phyloP scores from a whole-genome alignment of 345 rosid genomes.

The Isatis tinctoria region DNA sequence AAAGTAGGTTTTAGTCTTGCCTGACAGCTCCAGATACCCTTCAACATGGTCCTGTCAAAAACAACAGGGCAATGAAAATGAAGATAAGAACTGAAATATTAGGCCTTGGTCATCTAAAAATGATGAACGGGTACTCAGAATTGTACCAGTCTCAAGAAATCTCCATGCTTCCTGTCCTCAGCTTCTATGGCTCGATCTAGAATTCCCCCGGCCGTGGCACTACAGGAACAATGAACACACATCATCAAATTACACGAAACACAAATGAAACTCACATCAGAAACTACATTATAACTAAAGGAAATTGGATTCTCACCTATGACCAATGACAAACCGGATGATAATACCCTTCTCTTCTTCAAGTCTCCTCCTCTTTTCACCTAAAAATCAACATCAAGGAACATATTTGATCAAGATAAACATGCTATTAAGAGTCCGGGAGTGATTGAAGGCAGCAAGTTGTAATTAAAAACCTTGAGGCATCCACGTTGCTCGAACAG shows the following conservation, averaged over 20 bases:
- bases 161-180: conserved; percentile 89
- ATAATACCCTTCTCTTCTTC: conserved; percentile 96
- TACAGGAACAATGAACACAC: conserved; percentile 21
- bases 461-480: conserved; percentile 63
- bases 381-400: conserved; percentile 32
- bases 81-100: not conserved
- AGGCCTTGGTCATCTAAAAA: not conserved
- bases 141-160: conserved; percentile 75
- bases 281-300: not conserved
- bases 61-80: conserved; percentile 9
- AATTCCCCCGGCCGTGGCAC: conserved; percentile 91
- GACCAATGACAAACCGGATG: conserved; percentile 86
- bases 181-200: conserved; percentile 91
- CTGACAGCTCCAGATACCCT: conserved; percentile 96
- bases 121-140: not conserved
- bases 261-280: not conserved
- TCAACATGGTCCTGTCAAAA: conserved; percentile 83
- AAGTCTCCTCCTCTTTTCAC: conserved; percentile 78
- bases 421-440: not conserved
- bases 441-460: not conserved
- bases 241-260: not conserved
- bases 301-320: conserved; percentile 45
- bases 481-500: conserved; percentile 95
- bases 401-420: not conserved
- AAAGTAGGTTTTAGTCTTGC: conserved; percentile 91